Evolutionary conservation across 2,329 filamentous ascomycete genomes (phyloP).

Genomic region (Paecilomyces niveus): DNA sequence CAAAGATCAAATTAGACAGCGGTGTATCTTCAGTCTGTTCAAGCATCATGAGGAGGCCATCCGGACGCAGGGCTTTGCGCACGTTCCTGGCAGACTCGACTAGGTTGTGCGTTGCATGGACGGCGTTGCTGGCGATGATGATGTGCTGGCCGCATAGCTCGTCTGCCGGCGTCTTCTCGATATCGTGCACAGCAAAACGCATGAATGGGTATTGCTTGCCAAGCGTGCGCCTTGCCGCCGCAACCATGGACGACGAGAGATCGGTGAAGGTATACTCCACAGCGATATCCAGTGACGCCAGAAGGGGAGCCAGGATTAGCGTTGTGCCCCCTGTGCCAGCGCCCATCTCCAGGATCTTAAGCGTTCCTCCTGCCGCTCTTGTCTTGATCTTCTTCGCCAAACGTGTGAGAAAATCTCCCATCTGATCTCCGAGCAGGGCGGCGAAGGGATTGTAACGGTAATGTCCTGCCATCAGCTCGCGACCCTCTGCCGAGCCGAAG

Average conservation of each 20-base stretch:
- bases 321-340: constrained; percentile 35
- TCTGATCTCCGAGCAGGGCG: constrained; percentile 18
- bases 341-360: constrained; percentile 30
- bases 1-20: constrained; percentile 30
- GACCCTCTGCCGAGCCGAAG: constrained; percentile 25
- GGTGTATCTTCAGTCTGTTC: constrained; percentile 23
- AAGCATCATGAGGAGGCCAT: constrained; percentile 22
- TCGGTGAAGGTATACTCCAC: constrained; percentile 37
- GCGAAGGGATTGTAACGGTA: constrained; percentile 23
- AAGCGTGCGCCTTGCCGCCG: constrained; percentile 23
- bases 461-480: constrained; percentile 26
- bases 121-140: constrained; percentile 22
- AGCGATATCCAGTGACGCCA: constrained; percentile 18
- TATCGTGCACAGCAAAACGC: constrained; percentile 22
- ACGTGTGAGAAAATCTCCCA: constrained; percentile 7
- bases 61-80: constrained; percentile 15
- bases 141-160: constrained; percentile 15
- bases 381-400: background rate
- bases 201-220: constrained; percentile 20
- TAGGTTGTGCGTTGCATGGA: constrained; percentile 24
- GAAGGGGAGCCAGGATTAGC: constrained; percentile 16
- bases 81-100: constrained; percentile 11
- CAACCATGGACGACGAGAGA: constrained; percentile 28
- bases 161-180: constrained; percentile 20
- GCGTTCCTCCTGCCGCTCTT: constrained; percentile 1